These are phyloP conservation scores for Solanum dulcamara DNA, from an alignment of 257 asterid species.

Conservation along the genomic window DNA sequence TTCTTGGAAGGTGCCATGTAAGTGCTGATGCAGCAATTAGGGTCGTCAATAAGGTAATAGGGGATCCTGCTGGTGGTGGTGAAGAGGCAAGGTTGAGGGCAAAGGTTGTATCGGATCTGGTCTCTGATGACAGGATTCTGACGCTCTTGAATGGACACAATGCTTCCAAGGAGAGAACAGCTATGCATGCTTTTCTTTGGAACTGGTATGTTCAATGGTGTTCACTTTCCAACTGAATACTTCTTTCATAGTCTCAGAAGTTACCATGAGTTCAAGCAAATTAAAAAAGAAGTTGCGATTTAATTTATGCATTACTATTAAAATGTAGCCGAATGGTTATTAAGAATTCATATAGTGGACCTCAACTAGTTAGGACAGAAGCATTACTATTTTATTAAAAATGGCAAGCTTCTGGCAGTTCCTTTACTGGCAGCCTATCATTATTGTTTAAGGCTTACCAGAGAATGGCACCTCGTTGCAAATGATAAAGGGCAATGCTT, in stretches of 20 bases:
- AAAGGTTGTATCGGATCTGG: slow-evolving; percentile 68
- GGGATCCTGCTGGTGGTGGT: slow-evolving; percentile 43
- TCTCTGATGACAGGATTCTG: slow-evolving; percentile 84
- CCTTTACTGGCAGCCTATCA: background rate
- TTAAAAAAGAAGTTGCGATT: background rate
- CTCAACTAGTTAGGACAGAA: background rate
- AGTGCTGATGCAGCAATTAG: slow-evolving; percentile 77
- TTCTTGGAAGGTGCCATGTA: slow-evolving; percentile 72
- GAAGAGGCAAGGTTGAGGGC: slow-evolving; percentile 66
- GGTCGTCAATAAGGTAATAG: slow-evolving; percentile 65
- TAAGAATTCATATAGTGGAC: background rate
- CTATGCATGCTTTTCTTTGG: slow-evolving; percentile 98
- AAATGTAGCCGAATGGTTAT: background rate
- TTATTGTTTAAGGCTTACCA: background rate
- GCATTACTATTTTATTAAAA: background rate
- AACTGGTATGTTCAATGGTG: slow-evolving; percentile 50
- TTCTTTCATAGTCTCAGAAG: background rate
- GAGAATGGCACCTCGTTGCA: background rate
- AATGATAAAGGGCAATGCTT: background rate
- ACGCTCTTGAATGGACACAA: slow-evolving; percentile 60
- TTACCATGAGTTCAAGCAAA: background rate
- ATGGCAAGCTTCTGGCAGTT: background rate
- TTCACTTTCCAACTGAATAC: background rate
- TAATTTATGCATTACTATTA: background rate
- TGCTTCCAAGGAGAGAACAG: slow-evolving; percentile 71